phyloP scores from a whole-genome alignment of 805 yeast genomes.

The Teunomyces pallodes region DNA sequence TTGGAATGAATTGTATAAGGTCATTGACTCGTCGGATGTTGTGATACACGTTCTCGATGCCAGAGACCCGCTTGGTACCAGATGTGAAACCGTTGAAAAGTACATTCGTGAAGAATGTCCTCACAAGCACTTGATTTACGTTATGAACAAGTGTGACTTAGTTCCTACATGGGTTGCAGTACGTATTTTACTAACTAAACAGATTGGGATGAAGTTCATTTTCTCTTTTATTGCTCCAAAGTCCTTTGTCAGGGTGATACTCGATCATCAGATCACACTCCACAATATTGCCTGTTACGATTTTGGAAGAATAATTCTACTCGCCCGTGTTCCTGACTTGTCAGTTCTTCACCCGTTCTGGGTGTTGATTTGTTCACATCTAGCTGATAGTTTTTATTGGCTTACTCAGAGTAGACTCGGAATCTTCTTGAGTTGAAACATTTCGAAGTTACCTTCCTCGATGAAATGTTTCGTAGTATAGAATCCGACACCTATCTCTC shows the following conservation, averaged over 20 bases:
- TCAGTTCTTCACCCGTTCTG: constrained; percentile 38
- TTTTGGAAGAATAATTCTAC: constrained; percentile 83
- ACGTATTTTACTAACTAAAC: constrained; percentile 48
- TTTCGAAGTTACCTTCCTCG: constrained; percentile 23
- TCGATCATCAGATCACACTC: constrained; percentile 29
- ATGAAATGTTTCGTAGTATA: constrained; percentile 76
- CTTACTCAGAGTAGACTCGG: constrained; percentile 49
- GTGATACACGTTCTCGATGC: constrained; percentile 96
- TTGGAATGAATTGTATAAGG: constrained; percentile 97
- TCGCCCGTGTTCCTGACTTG: constrained; percentile 48
- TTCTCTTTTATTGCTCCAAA: constrained; percentile 51
- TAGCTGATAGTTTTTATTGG: constrained; percentile 37
- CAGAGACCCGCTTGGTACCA: constrained; percentile 94
- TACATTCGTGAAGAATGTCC: constrained; percentile 92
- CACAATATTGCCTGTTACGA: constrained; percentile 85
- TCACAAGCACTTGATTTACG: constrained; percentile 92
- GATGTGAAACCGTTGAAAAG: constrained; percentile 91
- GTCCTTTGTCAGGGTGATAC: constrained; percentile 78
- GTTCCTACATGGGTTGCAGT: constrained; percentile 99
- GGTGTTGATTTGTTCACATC: constrained; percentile 32
- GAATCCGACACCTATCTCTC: constrained; percentile 61
- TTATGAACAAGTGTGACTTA: constrained; percentile 94
- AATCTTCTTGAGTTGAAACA: constrained; percentile 83
- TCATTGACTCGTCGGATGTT: constrained; percentile 95
- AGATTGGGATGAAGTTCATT: constrained; percentile 5